Conservation (phyloP, 2,329 filamentous ascomycete species). For the Cordyceps javanica region DNA sequence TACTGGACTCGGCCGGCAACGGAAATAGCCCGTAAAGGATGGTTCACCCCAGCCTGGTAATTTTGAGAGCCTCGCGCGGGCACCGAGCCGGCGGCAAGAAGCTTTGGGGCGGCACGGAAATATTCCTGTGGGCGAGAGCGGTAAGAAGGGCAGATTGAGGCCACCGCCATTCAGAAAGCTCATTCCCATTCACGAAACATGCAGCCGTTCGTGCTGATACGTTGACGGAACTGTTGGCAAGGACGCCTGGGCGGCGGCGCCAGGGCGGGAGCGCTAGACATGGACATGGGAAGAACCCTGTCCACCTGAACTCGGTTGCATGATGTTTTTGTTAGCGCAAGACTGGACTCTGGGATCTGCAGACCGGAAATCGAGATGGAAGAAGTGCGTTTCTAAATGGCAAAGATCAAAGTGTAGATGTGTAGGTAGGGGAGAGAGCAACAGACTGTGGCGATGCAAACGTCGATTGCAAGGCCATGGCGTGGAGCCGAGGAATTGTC, state of each 20-base stretch:
- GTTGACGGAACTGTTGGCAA: too few relatives aligned
- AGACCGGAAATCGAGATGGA: neutral
- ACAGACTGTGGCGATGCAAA: neutral
- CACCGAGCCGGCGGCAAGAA: too few relatives aligned
- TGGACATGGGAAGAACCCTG: neutral
- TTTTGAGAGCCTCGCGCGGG: too few relatives aligned
- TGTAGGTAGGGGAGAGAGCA: too few relatives aligned
- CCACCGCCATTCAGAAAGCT: too few relatives aligned
- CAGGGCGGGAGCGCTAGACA: neutral
- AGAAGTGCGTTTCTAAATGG: neutral
- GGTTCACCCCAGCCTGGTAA: too few relatives aligned
- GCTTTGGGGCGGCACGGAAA: too few relatives aligned
- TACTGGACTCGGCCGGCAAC: neutral
- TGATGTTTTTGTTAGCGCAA: neutral
- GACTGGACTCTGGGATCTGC: neutral
- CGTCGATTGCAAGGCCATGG: neutral
- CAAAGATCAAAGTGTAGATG: too few relatives aligned
- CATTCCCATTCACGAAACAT: too few relatives aligned
- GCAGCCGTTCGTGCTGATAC: too few relatives aligned
- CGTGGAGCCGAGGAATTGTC: neutral
- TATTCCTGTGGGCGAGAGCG: too few relatives aligned
- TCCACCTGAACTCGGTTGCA: constrained; percentile 1
- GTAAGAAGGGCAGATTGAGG: too few relatives aligned
- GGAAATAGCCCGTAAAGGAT: neutral
- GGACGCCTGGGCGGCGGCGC: neutral